These are phyloP conservation scores for Corylus americana DNA, from an alignment of 306 rosid species.

Conservation along the genomic window DNA sequence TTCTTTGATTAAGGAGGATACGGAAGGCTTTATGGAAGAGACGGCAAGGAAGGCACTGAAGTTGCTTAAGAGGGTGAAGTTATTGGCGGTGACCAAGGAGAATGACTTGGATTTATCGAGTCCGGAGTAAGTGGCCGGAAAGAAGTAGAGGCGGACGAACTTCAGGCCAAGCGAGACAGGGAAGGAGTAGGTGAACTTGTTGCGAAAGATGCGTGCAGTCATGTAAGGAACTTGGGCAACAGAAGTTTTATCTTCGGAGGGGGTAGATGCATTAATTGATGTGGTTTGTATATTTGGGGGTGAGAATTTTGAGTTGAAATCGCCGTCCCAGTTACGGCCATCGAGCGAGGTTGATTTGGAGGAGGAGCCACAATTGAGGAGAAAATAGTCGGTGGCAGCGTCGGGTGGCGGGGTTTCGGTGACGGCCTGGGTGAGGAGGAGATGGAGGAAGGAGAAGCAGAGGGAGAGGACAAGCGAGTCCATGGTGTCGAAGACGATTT, in stretches of 20 bases:
- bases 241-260: background rate
- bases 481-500: background rate
- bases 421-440: background rate
- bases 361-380: background rate
- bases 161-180: conserved; percentile 16
- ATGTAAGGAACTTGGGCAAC: background rate
- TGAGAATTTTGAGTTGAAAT: background rate
- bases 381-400: background rate
- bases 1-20: conserved; percentile 9
- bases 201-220: background rate
- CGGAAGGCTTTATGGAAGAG: background rate
- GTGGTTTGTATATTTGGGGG: background rate
- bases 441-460: background rate
- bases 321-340: background rate
- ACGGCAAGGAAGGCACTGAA: conserved; percentile 23
- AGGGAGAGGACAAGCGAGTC: background rate
- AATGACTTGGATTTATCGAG: conserved; percentile 9
- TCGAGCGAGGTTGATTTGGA: background rate
- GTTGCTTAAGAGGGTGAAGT: conserved; percentile 17
- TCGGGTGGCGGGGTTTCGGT: background rate
- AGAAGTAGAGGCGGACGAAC: conserved; percentile 32
- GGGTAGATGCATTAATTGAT: background rate
- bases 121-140: conserved; percentile 17
- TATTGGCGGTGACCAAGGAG: conserved; percentile 18
- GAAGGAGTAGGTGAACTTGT: background rate